Percentiles rank a stretch among this genome's conserved stretches.
These are phyloP conservation scores for Aureobasidium sp. DNA, from an alignment of 2,329 filamentous ascomycete species.

Conservation along the genomic window DNA sequence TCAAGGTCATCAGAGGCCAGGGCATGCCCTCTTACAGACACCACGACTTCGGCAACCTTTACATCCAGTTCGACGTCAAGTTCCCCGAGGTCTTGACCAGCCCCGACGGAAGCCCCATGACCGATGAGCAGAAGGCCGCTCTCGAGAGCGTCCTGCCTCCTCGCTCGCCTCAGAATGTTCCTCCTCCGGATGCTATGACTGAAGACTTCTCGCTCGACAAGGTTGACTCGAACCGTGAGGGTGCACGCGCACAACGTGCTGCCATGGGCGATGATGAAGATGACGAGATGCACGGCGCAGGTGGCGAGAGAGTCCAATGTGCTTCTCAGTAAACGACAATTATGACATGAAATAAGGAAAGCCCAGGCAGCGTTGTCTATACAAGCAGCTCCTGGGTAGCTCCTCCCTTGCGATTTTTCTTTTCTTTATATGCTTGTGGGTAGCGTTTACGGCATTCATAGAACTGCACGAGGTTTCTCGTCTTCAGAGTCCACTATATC, in stretches of 20 bases:
- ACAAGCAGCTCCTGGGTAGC: neutral
- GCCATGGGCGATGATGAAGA: slow-evolving; percentile 58
- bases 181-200: slow-evolving; percentile 80
- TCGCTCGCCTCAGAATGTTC: slow-evolving; percentile 55
- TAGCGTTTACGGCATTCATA: slow-evolving; percentile 15
- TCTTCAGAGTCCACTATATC: neutral
- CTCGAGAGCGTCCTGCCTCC: slow-evolving; percentile 81
- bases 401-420: neutral
- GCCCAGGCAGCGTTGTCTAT: neutral
- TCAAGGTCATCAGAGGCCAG: slow-evolving; percentile 93
- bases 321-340: slow-evolving; percentile 64
- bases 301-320: slow-evolving; percentile 76
- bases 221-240: slow-evolving; percentile 59
- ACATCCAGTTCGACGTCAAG: slow-evolving; percentile 95
- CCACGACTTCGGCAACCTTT: slow-evolving; percentile 92
- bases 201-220: slow-evolving; percentile 85
- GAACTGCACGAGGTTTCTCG: slow-evolving; percentile 13
- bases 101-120: slow-evolving; percentile 39
- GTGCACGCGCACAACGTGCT: slow-evolving; percentile 52
- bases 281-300: slow-evolving; percentile 50
- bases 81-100: slow-evolving; percentile 60
- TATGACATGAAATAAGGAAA: slow-evolving; percentile 3
- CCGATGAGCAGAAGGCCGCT: slow-evolving; percentile 64
- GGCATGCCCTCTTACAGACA: slow-evolving; percentile 96
- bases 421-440: slow-evolving; percentile 9